These are phyloP conservation scores for Trametes polyzona DNA, from an alignment of 1,284 basidiomycete genomes.

Conservation along the genomic window DNA sequence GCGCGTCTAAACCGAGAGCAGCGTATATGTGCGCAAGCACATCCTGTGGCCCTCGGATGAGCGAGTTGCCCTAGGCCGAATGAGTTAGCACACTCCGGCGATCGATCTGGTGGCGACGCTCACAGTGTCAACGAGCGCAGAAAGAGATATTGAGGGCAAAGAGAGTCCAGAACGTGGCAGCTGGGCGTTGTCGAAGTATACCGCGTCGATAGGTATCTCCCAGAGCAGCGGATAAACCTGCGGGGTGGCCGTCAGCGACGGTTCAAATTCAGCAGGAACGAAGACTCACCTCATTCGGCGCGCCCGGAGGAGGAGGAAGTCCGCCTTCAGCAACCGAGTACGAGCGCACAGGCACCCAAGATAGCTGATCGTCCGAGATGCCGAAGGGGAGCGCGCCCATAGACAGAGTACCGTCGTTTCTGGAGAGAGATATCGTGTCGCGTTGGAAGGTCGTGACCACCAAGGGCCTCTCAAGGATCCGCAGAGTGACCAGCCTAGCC, in stretches of 20 bases:
- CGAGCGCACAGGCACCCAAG: constrained; percentile 44
- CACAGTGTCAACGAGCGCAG: constrained; percentile 57
- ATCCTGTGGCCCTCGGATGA: constrained; percentile 43
- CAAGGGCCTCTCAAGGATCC: constrained; percentile 29
- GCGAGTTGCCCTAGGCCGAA: constrained; percentile 40
- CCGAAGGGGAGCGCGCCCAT: constrained; percentile 44
- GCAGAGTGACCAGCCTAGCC: constrained; percentile 30
- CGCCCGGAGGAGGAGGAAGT: constrained; percentile 35
- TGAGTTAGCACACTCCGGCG: neutral
- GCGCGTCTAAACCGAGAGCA: constrained; percentile 27
- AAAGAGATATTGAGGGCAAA: constrained; percentile 41
- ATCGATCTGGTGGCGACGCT: neutral
- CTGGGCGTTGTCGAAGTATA: constrained; percentile 55
- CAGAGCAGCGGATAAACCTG: constrained; percentile 44
- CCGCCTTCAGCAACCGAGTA: constrained; percentile 43
- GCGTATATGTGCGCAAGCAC: constrained; percentile 43
- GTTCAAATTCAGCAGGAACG: too few species aligned
- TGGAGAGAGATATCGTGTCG: constrained; percentile 41
- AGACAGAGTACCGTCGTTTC: constrained; percentile 41
- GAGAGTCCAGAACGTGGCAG: constrained; percentile 47
- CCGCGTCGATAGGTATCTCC: constrained; percentile 61
- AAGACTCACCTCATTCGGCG: constrained; percentile 37
- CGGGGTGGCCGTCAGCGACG: too few species aligned
- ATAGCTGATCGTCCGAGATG: constrained; percentile 37
- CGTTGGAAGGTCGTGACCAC: constrained; percentile 42